Evolutionary conservation across 495 filamentous ascomycete genomes (phyloP).

Genomic region (Coniosporium apollinis): DNA sequence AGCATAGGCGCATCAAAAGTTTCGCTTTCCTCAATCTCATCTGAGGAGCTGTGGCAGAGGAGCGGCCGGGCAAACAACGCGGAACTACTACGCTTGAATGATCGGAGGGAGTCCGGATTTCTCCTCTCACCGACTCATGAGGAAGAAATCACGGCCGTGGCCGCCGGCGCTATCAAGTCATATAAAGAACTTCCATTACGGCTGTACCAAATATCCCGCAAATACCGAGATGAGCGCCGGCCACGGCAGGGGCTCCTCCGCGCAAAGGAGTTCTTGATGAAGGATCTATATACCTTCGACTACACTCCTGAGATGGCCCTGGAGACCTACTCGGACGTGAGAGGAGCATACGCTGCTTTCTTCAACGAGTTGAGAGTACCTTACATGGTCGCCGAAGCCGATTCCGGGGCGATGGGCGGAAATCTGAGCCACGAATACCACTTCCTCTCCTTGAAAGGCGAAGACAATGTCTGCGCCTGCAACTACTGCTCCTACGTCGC

Average conservation of each 20-base stretch:
- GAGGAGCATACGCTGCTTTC: slow-evolving; percentile 49
- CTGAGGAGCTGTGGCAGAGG: slow-evolving; percentile 67
- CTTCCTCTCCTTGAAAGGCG: slow-evolving; percentile 61
- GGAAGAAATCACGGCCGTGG: slow-evolving; percentile 80
- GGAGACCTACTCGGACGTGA: slow-evolving; percentile 59
- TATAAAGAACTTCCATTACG: slow-evolving; percentile 76
- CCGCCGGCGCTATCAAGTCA: slow-evolving; percentile 55
- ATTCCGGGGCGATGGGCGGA: slow-evolving; percentile 92
- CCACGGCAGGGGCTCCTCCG: slow-evolving; percentile 79
- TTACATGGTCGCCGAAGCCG: slow-evolving; percentile 69
- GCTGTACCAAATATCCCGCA: slow-evolving; percentile 89
- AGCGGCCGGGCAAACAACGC: slow-evolving; percentile 37
- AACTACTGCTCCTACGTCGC: slow-evolving; percentile 53
- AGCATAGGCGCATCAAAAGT: slow-evolving; percentile 65
- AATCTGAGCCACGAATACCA: slow-evolving; percentile 90
- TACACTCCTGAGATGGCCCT: slow-evolving; percentile 43
- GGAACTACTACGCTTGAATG: slow-evolving; percentile 58
- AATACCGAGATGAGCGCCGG: slow-evolving; percentile 83
- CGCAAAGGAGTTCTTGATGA: slow-evolving; percentile 93
- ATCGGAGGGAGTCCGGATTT: slow-evolving; percentile 58
- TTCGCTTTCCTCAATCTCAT: slow-evolving; percentile 73
- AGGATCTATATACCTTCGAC: slow-evolving; percentile 97
- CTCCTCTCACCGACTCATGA: slow-evolving; percentile 89
- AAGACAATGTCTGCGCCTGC: slow-evolving; percentile 72
- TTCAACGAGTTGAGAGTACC: slow-evolving; percentile 76